Conservation (phyloP, 768 basidiomycete species). For the Podaxis pistillaris region DNA sequence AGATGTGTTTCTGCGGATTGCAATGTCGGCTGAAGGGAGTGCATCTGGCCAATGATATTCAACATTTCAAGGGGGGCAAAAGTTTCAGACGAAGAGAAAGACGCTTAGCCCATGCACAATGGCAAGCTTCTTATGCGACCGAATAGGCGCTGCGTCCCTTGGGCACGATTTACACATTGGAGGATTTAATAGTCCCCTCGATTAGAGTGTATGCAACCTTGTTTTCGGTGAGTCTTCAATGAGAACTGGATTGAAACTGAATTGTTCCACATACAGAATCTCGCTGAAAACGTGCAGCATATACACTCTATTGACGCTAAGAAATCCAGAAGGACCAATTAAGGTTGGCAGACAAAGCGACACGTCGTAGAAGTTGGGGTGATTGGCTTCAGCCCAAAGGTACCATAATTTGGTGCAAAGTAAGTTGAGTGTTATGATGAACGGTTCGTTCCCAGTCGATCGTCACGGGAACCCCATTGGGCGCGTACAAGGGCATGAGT, state of each 20-base stretch:
- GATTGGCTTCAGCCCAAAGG: neutral
- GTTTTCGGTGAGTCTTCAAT: too few species aligned
- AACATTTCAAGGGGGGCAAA: neutral
- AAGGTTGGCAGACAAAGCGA: neutral
- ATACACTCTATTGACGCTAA: neutral
- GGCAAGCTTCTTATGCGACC: neutral
- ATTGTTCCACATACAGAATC: too few species aligned
- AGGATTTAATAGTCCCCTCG: neutral
- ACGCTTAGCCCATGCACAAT: neutral
- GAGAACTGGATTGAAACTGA: too few species aligned
- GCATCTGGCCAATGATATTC: neutral
- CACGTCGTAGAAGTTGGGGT: neutral
- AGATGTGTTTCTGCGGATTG: neutral
- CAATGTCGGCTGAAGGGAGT: neutral
- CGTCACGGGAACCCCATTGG: too few species aligned
- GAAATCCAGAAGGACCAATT: neutral
- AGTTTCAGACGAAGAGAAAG: neutral
- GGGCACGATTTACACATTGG: neutral
- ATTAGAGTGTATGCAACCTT: conserved; percentile 34
- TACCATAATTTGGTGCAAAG: neutral
- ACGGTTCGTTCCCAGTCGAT: too few species aligned
- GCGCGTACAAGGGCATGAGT: too few species aligned
- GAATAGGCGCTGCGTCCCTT: neutral
- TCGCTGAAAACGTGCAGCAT: too few species aligned
- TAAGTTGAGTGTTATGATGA: neutral